Evolutionary conservation across 2,329 filamentous ascomycete genomes (phyloP).

Genomic region (Xylaria sp.): DNA sequence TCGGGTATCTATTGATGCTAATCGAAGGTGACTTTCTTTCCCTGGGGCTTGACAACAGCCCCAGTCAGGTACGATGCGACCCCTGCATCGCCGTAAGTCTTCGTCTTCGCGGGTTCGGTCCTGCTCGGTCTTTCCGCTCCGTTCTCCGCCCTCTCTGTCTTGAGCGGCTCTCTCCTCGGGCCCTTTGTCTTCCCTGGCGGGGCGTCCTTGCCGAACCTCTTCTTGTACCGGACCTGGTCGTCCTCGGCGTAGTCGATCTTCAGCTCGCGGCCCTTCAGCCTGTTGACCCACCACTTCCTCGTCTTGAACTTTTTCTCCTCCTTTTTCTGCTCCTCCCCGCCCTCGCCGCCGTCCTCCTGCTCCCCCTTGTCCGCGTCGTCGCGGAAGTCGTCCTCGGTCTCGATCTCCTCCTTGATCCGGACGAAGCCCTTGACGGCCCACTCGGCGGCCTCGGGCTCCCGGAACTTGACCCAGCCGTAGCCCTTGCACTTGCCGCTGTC

Average conservation of each 20-base stretch:
- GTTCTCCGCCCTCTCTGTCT: conserved; percentile 42
- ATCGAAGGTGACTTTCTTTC: conserved; percentile 84
- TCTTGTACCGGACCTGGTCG: conserved; percentile 85
- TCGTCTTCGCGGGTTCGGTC: conserved; percentile 28
- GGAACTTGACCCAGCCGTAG: conserved; percentile 93
- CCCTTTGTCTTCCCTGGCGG: conserved; percentile 32
- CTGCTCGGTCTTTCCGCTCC: neutral
- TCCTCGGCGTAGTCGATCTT: conserved; percentile 95
- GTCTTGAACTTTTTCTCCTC: conserved; percentile 60
- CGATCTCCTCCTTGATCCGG: conserved; percentile 66
- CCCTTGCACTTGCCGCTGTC: conserved; percentile 98
- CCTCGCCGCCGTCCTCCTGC: conserved; percentile 48
- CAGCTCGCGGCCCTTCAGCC: conserved; percentile 75
- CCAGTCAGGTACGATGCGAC: conserved; percentile 69
- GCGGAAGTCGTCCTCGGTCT: conserved; percentile 64
- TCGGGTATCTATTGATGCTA: conserved; percentile 39
- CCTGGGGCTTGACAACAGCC: conserved; percentile 75
- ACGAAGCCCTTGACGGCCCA: conserved; percentile 81
- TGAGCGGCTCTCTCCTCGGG: conserved; percentile 19
- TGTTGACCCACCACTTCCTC: conserved; percentile 83
- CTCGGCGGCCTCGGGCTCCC: conserved; percentile 73
- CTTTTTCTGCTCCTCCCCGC: conserved; percentile 43
- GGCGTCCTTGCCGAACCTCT: conserved; percentile 81
- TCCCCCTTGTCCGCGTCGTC: conserved; percentile 45
- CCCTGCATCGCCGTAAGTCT: conserved; percentile 50